Conservation (phyloP, 2,329 filamentous ascomycete species). For the Alternaria postmessia region DNA sequence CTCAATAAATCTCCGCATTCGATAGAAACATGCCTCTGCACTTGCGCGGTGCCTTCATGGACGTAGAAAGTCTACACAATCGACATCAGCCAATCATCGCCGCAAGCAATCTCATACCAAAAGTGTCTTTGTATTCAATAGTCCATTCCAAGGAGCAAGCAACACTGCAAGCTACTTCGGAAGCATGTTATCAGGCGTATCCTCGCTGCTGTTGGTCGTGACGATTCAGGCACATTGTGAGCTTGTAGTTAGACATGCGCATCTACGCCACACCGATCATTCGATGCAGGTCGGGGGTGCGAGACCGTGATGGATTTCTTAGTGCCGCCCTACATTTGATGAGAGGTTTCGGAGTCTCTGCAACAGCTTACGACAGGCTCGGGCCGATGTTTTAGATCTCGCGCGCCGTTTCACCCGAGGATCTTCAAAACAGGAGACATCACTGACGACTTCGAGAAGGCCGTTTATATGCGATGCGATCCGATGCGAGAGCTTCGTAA, state of each 20-base stretch:
- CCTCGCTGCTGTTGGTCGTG: neutral
- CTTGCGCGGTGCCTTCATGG: neutral
- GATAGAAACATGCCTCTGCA: neutral
- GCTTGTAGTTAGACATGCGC: neutral
- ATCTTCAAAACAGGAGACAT: neutral
- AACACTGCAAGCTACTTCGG: neutral
- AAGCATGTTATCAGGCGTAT: neutral
- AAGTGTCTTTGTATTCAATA: neutral
- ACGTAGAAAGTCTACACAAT: neutral
- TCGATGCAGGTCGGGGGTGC: neutral
- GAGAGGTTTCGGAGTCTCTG: neutral
- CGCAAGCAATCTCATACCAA: neutral
- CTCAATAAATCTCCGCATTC: neutral
- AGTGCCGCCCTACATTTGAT: neutral
- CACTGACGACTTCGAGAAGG: neutral
- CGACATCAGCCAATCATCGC: neutral
- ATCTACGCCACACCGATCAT: neutral
- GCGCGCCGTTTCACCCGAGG: conserved; percentile 1
- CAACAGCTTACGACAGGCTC: neutral
- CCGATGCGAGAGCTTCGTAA: neutral
- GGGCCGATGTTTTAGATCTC: neutral
- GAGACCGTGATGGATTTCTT: neutral
- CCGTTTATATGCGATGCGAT: neutral
- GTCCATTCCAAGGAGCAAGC: neutral
- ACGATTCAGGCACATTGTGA: neutral